These are phyloP conservation scores for Piper longum DNA, from an alignment of 164 flowering plant species.

Conservation along the genomic window DNA sequence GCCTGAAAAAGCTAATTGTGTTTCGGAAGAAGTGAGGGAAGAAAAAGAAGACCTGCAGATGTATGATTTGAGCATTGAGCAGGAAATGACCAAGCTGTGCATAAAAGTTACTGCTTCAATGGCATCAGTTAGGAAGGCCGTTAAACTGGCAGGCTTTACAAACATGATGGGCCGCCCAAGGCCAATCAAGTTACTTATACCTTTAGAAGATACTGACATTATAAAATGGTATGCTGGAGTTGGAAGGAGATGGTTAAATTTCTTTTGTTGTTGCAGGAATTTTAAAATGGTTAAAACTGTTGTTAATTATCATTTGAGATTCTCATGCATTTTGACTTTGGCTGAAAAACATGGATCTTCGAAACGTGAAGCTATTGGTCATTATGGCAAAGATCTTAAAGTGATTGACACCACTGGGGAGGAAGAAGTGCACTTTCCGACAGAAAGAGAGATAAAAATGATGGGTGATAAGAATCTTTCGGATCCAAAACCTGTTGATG, in stretches of 20 bases:
- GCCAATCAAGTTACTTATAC: constrained; percentile 57
- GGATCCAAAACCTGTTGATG: constrained; percentile 92
- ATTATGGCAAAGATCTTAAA: constrained; percentile 74
- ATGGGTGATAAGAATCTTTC: constrained; percentile 67
- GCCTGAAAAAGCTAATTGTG: constrained; percentile 38
- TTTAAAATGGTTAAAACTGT: constrained; percentile 62
- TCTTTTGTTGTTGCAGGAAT: constrained; percentile 80
- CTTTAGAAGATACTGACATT: constrained; percentile 77
- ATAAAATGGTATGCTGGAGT: constrained; percentile 94
- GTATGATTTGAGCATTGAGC: constrained; percentile 54
- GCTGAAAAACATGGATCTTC: constrained; percentile 88
- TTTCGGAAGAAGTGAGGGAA: constrained; percentile 38
- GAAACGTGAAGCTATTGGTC: constrained; percentile 65
- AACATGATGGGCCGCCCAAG: constrained; percentile 93
- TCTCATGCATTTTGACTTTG: constrained; percentile 81
- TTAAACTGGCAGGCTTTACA: constrained; percentile 70
- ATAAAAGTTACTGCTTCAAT: constrained; percentile 79
- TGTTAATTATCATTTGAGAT: constrained; percentile 76
- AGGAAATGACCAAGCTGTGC: constrained; percentile 62
- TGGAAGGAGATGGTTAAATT: constrained; percentile 85
- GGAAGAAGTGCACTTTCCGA: constrained; percentile 62
- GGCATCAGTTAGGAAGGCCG: constrained; percentile 55
- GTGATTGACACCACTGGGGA: constrained; percentile 27
- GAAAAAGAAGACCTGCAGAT: constrained; percentile 38
- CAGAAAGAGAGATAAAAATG: constrained; percentile 75